Base-by-base conservation (phyloP, 495 filamentous ascomycete genomes). In the Aspergillus carlsbadensis region DNA sequence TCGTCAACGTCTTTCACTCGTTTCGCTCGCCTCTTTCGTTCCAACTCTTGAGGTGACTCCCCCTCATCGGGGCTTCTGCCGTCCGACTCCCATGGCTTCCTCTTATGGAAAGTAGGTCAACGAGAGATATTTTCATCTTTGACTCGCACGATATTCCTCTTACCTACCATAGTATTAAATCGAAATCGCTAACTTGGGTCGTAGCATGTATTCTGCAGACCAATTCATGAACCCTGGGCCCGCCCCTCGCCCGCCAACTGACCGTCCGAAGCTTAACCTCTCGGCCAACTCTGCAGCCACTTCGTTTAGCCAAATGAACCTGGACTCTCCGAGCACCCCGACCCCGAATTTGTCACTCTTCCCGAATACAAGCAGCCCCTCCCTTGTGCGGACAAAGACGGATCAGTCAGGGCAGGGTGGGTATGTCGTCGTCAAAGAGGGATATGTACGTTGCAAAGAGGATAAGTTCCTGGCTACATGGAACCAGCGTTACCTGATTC, bases 211-310 rank as follows among this genome's bases (percentile, higher is more conserved):
- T 71, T 75, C 83, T 42, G 76, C 78, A 54, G 82, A 82, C 65
- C 84, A 88, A 69, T 98, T 98, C 75, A 94, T 97, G 88, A 98
- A 97, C 67, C 92, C 94, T 54, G 91, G 94, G 45, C 93, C 94
- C 43, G 93, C 94, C 52, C 94, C 94, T 41, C 85, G 88, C 58
- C 94, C 94, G 43, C 94, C 94, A 13, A 86, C 84, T 36, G 89
- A 93, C 63, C 87, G 88, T 56, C 88, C 91, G 52, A 88, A 87
- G 60, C 83, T 96, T 57, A 86, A 85, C 53, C 76, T 92, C 22
- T 66, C 71, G 7, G 56, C 68, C 20, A 92, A 87, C 33, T 88
- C 84, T 62, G 80, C 90, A 36, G 87, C 90, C 35, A 87, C 88
- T 37, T 92, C 87, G 65, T 91, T 92, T 79, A 83, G 84, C 34